Base-by-base conservation (phyloP, 192 early-diverging fungal genomes). In the Linnemannia schmuckeri region DNA sequence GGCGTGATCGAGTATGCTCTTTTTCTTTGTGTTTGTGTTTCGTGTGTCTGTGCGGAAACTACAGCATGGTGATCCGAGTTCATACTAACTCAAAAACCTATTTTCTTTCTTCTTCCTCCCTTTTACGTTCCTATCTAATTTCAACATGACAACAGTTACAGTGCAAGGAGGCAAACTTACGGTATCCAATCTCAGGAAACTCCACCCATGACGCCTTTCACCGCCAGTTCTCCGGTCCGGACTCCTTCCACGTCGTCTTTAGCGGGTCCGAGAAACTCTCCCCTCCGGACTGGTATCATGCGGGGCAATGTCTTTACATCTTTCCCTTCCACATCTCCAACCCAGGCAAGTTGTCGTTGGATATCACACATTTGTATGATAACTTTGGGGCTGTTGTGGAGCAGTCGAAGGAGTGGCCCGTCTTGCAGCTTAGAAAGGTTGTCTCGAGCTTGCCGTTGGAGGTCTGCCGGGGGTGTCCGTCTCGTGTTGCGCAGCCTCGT, bases 301-400 rank as follows among this genome's bases (percentile, higher is more conserved):
- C 83, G 0, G 73, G 74, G 1, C 83, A 79, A 66, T 85, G 83
- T 54, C 83, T 85, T 40, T 85, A 85, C n/a, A 74, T 85, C 6
- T 85, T 85, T 37, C 83, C 83, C 12, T 85, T 85, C 55, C 83
- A 85, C 24, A 79, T 85, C 73, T 85, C 83, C 37, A 85, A 85
- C 47, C 83, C 83, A 6, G 83, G 83, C 42, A 85, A 72, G 40
- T 69, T 85, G 1, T 75, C 78, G 0, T 68, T 85, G 15, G 78
- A 85, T 35, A 85, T 85, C 41, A 85, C 74, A 17, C 78, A 80
- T 72, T 63, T 85, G 3, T 85, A 85, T 24, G 71, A 80, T 38
- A 86, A 80, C 78, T 86, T 80, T 77, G 78, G 74, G 1, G 83
- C 78, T 0, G 75, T 86, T 6, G 57, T 68, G 5, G 83, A 86